A percentile compares a stretch with the other conserved stretches of the same genome.
These are phyloP conservation scores for Achaetomiella virescens DNA, from an alignment of 495 filamentous ascomycete genomes.

Conservation along the genomic window DNA sequence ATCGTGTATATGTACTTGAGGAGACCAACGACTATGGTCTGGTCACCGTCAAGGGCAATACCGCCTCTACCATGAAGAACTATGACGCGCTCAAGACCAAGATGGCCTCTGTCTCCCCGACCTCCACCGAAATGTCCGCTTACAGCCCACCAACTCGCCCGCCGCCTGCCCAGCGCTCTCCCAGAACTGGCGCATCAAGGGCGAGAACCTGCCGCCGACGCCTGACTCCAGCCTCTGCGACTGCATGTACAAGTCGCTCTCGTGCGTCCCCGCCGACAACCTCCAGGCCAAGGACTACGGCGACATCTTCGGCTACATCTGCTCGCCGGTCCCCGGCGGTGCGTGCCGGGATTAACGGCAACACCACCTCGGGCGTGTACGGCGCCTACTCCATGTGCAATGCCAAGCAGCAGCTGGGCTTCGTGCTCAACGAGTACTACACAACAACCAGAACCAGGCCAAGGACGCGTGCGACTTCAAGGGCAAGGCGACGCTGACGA, in stretches of 20 bases:
- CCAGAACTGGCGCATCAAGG: constrained; percentile 61
- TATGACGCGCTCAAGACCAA: constrained; percentile 67
- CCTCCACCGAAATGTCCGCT: constrained; percentile 51
- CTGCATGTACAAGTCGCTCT: constrained; percentile 70
- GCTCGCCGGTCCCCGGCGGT: constrained; percentile 45
- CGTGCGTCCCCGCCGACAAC: constrained; percentile 56
- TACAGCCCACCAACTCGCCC: constrained; percentile 79
- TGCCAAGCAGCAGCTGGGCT: constrained; percentile 68
- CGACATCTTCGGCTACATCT: constrained; percentile 68
- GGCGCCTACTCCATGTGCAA: constrained; percentile 90
- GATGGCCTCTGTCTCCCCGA: constrained; percentile 63
- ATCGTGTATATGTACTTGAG: constrained; percentile 98
- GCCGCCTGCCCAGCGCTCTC: constrained; percentile 64
- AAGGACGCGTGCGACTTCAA: constrained; percentile 69
- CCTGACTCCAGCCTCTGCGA: constrained; percentile 68
- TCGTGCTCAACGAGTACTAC: constrained; percentile 78
- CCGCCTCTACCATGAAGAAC: constrained; percentile 59
- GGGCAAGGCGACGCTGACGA: constrained; percentile 27
- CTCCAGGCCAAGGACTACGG: constrained; percentile 49
- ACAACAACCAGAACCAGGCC: constrained; percentile 48
- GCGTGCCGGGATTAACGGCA: constrained; percentile 66
- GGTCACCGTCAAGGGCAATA: constrained; percentile 54
- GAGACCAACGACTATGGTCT: constrained; percentile 85
- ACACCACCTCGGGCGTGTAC: constrained; percentile 68
- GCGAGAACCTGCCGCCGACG: constrained; percentile 65